Evolutionary conservation across 2,329 filamentous ascomycete species (phyloP).

Genomic region (Aspergillus sp.): DNA sequence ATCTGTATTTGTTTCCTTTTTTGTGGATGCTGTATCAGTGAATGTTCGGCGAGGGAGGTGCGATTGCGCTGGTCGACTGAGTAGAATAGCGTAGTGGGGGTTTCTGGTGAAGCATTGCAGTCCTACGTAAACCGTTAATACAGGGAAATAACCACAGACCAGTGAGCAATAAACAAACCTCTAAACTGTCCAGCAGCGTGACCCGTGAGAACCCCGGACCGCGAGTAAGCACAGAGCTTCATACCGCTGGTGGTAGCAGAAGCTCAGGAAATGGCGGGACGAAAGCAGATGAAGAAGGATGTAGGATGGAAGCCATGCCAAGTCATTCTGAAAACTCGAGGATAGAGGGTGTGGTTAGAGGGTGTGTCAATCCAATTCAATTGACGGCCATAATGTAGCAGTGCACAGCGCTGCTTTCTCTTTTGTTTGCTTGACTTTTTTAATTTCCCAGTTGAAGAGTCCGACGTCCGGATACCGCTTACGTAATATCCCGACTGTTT

Average conservation of each 20-base stretch:
- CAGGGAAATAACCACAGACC: too few species aligned
- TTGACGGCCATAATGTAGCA: not conserved
- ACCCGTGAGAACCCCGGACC: conserved; percentile 12
- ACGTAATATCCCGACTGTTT: conserved; percentile 20
- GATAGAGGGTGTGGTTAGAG: not conserved
- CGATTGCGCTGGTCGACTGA: conserved; percentile 1
- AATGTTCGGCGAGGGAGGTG: conserved; percentile 9
- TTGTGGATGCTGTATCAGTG: conserved; percentile 8
- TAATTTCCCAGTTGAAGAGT: too few species aligned
- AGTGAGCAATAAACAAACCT: not conserved
- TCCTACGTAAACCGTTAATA: not conserved
- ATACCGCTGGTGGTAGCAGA: conserved; percentile 17
- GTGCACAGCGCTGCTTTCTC: too few species aligned
- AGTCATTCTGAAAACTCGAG: conserved; percentile 14
- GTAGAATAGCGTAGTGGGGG: not conserved
- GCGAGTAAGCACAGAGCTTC: conserved; percentile 20
- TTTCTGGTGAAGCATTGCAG: not conserved
- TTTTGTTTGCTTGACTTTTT: too few species aligned
- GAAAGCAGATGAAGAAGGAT: not conserved
- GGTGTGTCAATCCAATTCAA: conserved; percentile 2
- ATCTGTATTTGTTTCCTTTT: not conserved
- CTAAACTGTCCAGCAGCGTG: conserved; percentile 5
- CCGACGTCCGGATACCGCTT: conserved; percentile 13
- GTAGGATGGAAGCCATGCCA: conserved; percentile 4
- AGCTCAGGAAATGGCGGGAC: conserved; percentile 9